Percentiles rank a stretch among this genome's conserved stretches.
phyloP scores from a whole-genome alignment of 2,329 filamentous ascomycete genomes.

The Hypoxylon sp. region DNA sequence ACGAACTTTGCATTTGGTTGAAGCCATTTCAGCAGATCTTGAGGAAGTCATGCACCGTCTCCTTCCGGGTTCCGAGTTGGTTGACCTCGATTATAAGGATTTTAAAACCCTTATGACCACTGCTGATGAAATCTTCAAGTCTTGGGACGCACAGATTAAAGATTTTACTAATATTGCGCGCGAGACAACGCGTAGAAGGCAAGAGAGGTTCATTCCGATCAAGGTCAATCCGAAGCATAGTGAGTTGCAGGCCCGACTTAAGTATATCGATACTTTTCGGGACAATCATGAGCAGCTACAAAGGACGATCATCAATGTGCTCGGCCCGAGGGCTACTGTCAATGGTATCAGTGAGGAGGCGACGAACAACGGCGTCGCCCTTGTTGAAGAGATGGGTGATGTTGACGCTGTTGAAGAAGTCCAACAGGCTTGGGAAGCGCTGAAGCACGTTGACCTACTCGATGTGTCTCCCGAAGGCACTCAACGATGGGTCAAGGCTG shows the following conservation, averaged over 20 bases:
- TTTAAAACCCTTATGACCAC: constrained; percentile 89
- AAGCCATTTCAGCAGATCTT: constrained; percentile 94
- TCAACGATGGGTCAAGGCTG: constrained; percentile 90
- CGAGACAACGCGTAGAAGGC: constrained; percentile 91
- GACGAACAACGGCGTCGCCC: constrained; percentile 72
- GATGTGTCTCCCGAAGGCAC: constrained; percentile 94
- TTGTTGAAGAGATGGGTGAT: constrained; percentile 95
- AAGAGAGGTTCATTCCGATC: constrained; percentile 99
- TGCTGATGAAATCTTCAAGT: constrained; percentile 87
- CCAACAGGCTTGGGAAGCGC: constrained; percentile 90
- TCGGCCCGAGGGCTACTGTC: constrained; percentile 79
- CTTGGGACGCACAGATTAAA: constrained; percentile 96
- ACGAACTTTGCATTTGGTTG: constrained; percentile 92
- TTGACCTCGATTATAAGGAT: constrained; percentile 92
- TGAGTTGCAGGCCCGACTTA: constrained; percentile 89
- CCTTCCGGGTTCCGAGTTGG: constrained; percentile 87
- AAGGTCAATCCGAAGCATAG: constrained; percentile 92
- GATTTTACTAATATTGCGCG: constrained; percentile 98
- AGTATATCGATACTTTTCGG: constrained; percentile 94
- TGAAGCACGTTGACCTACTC: constrained; percentile 95
- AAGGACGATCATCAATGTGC: constrained; percentile 95
- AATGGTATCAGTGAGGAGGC: constrained; percentile 67
- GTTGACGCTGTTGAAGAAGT: constrained; percentile 98
- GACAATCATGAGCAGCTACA: constrained; percentile 98
- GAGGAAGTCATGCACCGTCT: constrained; percentile 88